phyloP scores from a whole-genome alignment of 2,329 filamentous ascomycete genomes.

The Xylariales sp. region DNA sequence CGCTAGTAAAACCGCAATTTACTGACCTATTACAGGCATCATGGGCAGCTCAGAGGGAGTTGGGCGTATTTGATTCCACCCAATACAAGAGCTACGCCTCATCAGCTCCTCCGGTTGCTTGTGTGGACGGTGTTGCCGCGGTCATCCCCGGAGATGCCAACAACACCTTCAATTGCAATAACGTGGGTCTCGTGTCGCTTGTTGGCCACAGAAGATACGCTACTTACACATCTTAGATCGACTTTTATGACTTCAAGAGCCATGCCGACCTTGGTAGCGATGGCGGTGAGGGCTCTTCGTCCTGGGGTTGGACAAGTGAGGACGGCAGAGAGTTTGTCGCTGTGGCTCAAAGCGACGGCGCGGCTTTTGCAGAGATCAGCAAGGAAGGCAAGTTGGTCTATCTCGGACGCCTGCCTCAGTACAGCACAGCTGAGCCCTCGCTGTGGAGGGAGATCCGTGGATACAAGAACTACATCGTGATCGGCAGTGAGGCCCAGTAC shows the following conservation, averaged over 20 bases:
- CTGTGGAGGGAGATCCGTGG: constrained; percentile 38
- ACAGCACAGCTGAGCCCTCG: constrained; percentile 23
- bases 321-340: constrained; percentile 46
- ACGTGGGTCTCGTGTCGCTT: too few relatives aligned
- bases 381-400: constrained; percentile 40
- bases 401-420: constrained; percentile 40
- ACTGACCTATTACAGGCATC: constrained; percentile 1
- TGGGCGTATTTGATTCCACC: constrained; percentile 6
- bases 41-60: constrained; percentile 5
- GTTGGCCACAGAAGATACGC: too few relatives aligned
- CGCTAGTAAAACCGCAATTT: not conserved
- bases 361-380: constrained; percentile 44
- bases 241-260: constrained; percentile 33
- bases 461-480: constrained; percentile 29
- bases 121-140: constrained; percentile 37
- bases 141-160: constrained; percentile 39
- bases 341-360: constrained; percentile 44
- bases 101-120: constrained; percentile 20
- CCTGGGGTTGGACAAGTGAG: constrained; percentile 26
- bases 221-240: constrained; percentile 3
- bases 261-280: not conserved
- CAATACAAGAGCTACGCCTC: constrained; percentile 7
- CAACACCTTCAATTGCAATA: constrained; percentile 44
- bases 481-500: constrained; percentile 36
- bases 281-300: constrained; percentile 9